Percentiles rank a stretch among this genome's conserved stretches.
Evolutionary conservation across 495 filamentous ascomycete species (phyloP).

Genomic region (Talaromyces borbonicus): DNA sequence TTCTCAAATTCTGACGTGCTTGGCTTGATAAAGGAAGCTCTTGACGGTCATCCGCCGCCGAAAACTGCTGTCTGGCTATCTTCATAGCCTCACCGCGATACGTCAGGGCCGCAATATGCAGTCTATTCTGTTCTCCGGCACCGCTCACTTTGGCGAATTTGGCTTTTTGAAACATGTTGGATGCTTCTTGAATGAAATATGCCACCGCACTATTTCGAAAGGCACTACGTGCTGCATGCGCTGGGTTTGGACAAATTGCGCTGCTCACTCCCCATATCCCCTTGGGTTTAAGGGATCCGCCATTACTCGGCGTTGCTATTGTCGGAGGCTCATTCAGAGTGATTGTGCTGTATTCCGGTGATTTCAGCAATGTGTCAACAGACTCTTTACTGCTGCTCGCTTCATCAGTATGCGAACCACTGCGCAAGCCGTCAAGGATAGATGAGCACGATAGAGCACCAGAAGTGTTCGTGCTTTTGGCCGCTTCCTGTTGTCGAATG

Average conservation of each 20-base stretch:
- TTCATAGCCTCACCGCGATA: conserved; percentile 10
- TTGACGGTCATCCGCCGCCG: neutral
- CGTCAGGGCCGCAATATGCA: conserved; percentile 5
- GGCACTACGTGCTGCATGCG: conserved; percentile 4
- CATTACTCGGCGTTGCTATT: no score
- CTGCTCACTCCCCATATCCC: conserved; percentile 9
- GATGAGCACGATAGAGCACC: no score
- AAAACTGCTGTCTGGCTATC: conserved; percentile 6
- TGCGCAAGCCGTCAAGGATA: no score
- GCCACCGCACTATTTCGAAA: conserved; percentile 2
- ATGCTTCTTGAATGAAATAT: conserved; percentile 3
- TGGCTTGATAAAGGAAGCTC: neutral
- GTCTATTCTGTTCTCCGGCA: neutral
- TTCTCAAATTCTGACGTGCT: neutral
- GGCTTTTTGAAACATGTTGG: conserved; percentile 1
- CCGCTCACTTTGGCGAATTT: neutral
- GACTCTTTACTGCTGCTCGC: no score
- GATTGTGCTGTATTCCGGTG: neutral
- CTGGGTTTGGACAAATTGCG: conserved; percentile 8
- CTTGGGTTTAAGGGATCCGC: neutral
- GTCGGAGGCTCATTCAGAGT: neutral
- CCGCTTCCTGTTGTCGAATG: conserved; percentile 1
- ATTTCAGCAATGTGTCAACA: no score
- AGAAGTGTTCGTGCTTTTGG: neutral
- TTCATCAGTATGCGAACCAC: no score